These are phyloP conservation scores for Plantago ovata DNA, from an alignment of 257 asterid genomes.

Conservation along the genomic window DNA sequence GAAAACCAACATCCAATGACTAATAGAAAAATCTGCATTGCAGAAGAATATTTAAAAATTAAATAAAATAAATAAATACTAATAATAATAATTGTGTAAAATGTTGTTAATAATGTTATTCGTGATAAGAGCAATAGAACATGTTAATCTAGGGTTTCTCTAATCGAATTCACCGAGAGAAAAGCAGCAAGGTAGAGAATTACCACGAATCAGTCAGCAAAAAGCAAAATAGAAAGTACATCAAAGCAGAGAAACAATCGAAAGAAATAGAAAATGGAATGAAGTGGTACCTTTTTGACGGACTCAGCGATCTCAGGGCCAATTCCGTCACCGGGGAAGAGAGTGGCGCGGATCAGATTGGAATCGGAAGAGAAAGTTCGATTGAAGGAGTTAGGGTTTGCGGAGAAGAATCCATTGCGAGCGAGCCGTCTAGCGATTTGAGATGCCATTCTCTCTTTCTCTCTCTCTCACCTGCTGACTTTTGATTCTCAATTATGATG, in stretches of 20 bases:
- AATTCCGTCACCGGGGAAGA: constrained; percentile 95
- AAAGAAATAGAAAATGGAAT: not conserved
- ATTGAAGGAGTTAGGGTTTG: constrained; percentile 30
- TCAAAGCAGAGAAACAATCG: not conserved
- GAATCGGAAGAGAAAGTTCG: constrained; percentile 50
- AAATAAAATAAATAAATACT: too few species aligned
- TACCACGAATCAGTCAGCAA: not conserved
- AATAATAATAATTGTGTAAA: too few species aligned
- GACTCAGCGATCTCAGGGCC: constrained; percentile 95
- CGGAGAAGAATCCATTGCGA: constrained; percentile 31
- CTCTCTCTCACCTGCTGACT: not conserved
- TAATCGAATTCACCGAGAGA: not conserved
- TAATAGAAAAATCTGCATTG: too few species aligned
- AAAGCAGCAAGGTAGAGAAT: not conserved
- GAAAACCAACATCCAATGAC: too few species aligned
- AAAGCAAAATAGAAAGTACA: not conserved
- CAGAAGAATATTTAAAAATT: too few species aligned
- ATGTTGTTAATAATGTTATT: too few species aligned
- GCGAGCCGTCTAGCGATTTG: constrained; percentile 57
- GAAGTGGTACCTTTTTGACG: constrained; percentile 56
- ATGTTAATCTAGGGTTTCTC: too few species aligned
- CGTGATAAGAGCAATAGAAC: too few species aligned
- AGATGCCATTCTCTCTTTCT: constrained; percentile 76
- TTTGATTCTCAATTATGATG: too few species aligned
- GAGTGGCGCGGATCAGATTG: constrained; percentile 78